Percentiles rank a stretch among this genome's conserved stretches.
Conservation (phyloP, 1,139 yeast species). For the Petasospora fabianii region DNA sequence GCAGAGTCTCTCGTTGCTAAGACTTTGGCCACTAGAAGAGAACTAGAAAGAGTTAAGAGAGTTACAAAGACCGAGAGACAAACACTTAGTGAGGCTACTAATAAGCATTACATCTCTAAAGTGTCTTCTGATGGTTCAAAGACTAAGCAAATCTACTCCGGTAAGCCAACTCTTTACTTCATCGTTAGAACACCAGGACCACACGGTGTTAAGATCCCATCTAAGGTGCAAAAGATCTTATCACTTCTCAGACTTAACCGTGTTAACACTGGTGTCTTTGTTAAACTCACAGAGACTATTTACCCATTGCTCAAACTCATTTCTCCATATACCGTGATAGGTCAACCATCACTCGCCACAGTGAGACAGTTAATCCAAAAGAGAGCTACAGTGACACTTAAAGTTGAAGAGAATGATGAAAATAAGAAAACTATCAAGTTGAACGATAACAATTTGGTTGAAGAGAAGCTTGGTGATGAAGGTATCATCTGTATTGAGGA, state of each 20-base stretch:
- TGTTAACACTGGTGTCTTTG: constrained; percentile 66
- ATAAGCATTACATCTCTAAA: constrained; percentile 25
- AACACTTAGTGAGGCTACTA: constrained; percentile 23
- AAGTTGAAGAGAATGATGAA: constrained; percentile 34
- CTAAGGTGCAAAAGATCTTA: constrained; percentile 59
- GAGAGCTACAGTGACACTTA: constrained; percentile 56
- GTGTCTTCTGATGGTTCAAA: constrained; percentile 34
- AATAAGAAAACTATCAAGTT: constrained; percentile 42
- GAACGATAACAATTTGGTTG: constrained; percentile 71
- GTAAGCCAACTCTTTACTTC: constrained; percentile 52
- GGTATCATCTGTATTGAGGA: constrained; percentile 81
- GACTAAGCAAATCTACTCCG: constrained; percentile 34
- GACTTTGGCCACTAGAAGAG: constrained; percentile 61
- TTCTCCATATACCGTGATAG: constrained; percentile 70
- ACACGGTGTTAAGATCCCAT: constrained; percentile 61
- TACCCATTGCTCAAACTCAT: constrained; percentile 60
- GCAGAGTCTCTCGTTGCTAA: constrained; percentile 71
- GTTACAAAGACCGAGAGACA: constrained; percentile 47
- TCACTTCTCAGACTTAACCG: constrained; percentile 54
- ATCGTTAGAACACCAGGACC: constrained; percentile 63
- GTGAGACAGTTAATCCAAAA: constrained; percentile 72
- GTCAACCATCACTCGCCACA: constrained; percentile 66
- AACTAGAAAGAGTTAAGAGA: constrained; percentile 61
- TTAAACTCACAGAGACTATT: constrained; percentile 54
- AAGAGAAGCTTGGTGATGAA: constrained; percentile 63